Evolutionary conservation across 2,329 filamentous ascomycete genomes (phyloP).

Genomic region (Hypoxylon sp.): DNA sequence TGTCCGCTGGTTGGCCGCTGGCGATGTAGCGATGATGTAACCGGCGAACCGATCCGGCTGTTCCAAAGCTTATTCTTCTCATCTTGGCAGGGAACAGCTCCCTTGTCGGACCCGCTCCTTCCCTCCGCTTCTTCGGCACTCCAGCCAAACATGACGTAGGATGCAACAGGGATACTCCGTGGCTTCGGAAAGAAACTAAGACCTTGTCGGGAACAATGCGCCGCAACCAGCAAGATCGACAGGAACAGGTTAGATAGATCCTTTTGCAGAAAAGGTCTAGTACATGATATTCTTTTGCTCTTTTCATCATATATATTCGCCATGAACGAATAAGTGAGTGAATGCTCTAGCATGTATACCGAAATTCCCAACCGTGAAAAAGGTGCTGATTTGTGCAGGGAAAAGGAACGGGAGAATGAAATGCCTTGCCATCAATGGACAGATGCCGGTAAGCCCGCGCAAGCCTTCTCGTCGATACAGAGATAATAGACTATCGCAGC

Average conservation of each 20-base stretch:
- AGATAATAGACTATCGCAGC: neutral
- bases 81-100: constrained; percentile 3
- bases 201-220: constrained; percentile 14
- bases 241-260: constrained; percentile 16
- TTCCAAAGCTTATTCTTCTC: constrained; percentile 16
- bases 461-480: neutral
- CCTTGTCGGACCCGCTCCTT: constrained; percentile 9
- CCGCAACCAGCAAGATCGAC: constrained; percentile 16
- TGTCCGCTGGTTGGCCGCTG: too few species aligned
- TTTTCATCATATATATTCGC: neutral
- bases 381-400: too few species aligned
- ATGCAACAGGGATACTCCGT: constrained; percentile 13
- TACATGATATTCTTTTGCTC: neutral
- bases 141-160: constrained; percentile 22
- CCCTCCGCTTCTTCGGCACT: neutral
- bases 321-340: too few species aligned
- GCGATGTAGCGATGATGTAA: constrained; percentile 34
- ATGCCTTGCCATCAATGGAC: too few species aligned
- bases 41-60: constrained; percentile 18
- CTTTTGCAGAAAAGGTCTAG: neutral
- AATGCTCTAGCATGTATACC: too few species aligned
- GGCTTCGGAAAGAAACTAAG: constrained; percentile 12
- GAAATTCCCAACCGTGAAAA: too few species aligned
- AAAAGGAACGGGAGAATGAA: too few species aligned
- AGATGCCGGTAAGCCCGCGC: too few species aligned